phyloP scores from a whole-genome alignment of 345 rosid genomes.

The Syzygium oleosum region DNA sequence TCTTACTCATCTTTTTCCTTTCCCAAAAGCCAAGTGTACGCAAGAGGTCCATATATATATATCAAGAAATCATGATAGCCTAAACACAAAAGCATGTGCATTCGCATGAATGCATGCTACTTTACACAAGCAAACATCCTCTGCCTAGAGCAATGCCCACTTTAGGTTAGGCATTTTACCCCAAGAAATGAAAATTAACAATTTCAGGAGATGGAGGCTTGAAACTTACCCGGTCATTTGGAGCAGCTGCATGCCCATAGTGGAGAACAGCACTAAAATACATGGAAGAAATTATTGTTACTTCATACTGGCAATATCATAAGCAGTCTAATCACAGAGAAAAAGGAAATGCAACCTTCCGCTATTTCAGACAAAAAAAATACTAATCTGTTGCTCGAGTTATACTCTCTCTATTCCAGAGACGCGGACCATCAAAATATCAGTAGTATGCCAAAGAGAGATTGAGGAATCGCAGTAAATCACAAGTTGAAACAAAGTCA shows the following conservation, averaged over 20 bases:
- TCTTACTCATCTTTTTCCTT: neutral
- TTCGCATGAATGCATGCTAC: neutral
- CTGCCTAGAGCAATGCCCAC: neutral
- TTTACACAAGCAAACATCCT: neutral
- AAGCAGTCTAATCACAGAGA: neutral
- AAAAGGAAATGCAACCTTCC: neutral
- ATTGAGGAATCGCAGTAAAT: neutral
- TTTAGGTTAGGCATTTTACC: neutral
- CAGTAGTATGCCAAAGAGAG: neutral
- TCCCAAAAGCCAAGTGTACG: neutral
- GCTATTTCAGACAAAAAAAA: neutral
- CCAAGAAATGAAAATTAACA: neutral
- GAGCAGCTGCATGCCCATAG: slow-evolving; percentile 99
- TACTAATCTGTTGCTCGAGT: neutral
- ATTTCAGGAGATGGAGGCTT: neutral
- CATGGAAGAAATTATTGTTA: neutral
- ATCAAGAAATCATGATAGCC: neutral
- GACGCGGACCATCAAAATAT: neutral
- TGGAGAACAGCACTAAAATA: slow-evolving; percentile 78
- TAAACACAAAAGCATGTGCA: neutral
- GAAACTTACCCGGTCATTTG: slow-evolving; percentile 73
- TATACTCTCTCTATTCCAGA: neutral
- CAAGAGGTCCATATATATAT: too few relatives aligned
- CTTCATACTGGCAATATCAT: neutral
- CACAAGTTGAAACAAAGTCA: neutral